Percentiles rank a stretch among this genome's conserved stretches.
These are phyloP conservation scores for Pholiota molesta DNA, from an alignment of 768 basidiomycete genomes.

Conservation along the genomic window DNA sequence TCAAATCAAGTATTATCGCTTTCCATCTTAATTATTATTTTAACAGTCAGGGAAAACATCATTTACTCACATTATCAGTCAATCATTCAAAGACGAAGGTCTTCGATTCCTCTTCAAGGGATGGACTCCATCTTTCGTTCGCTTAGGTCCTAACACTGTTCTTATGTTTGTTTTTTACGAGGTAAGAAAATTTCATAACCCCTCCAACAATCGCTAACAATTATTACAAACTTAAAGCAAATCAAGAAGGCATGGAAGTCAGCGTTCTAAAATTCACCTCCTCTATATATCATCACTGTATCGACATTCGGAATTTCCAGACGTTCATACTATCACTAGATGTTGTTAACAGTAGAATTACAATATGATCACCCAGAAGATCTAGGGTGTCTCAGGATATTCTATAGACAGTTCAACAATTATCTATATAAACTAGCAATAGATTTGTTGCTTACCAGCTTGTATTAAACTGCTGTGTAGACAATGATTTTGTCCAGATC, in stretches of 20 bases:
- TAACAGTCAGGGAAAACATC: constrained; percentile 54
- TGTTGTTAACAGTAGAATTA: neutral
- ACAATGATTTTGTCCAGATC: constrained; percentile 67
- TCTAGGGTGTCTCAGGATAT: neutral
- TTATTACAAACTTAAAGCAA: constrained; percentile 49
- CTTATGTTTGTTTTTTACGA: constrained; percentile 87
- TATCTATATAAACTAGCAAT: neutral
- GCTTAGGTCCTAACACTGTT: constrained; percentile 83
- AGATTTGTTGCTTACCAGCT: neutral
- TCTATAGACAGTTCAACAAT: neutral
- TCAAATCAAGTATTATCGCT: constrained; percentile 7
- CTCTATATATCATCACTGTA: neutral
- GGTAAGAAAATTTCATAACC: constrained; percentile 37
- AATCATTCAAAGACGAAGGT: constrained; percentile 74
- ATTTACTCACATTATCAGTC: constrained; percentile 53
- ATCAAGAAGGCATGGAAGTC: constrained; percentile 64
- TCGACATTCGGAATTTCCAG: neutral
- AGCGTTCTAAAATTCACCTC: neutral
- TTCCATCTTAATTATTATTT: constrained; percentile 8
- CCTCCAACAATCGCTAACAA: constrained; percentile 4
- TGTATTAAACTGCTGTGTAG: constrained; percentile 43
- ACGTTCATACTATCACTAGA: neutral
- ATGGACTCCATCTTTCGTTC: constrained; percentile 87
- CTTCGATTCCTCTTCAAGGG: constrained; percentile 82
- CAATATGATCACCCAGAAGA: neutral